Evolutionary conservation across 768 basidiomycete genomes (phyloP).

Genomic region (Russula abietina): DNA sequence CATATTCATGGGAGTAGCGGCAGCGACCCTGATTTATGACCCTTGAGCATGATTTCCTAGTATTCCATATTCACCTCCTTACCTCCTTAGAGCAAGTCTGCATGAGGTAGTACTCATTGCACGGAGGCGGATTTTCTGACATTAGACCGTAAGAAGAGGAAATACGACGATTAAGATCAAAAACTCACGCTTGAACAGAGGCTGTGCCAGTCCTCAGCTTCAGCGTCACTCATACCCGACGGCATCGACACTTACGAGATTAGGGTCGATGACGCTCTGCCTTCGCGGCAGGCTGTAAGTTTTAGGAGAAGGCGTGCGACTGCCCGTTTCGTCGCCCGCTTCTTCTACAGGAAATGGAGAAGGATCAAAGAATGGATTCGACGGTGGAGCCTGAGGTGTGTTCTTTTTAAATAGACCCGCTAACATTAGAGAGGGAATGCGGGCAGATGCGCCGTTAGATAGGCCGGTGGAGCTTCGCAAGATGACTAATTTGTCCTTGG

Average conservation of each 20-base stretch:
- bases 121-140: constrained; percentile 77
- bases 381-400: constrained; percentile 21
- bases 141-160: constrained; percentile 16
- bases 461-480: constrained; percentile 45
- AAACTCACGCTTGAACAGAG: constrained; percentile 20
- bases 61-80: constrained; percentile 10
- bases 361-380: background rate
- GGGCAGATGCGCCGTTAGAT: constrained; percentile 40
- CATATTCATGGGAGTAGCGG: constrained; percentile 82
- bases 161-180: background rate
- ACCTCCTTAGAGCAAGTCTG: constrained; percentile 66
- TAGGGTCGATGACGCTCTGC: constrained; percentile 30
- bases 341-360: constrained; percentile 10
- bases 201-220: constrained; percentile 10
- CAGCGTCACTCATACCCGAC: background rate
- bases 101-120: constrained; percentile 82
- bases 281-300: constrained; percentile 1
- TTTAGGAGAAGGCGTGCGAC: background rate
- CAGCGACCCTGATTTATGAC: constrained; percentile 39
- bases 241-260: constrained; percentile 31
- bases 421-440: constrained; percentile 48
- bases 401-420: constrained; percentile 46
- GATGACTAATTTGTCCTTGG: constrained; percentile 60
- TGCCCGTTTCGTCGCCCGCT: constrained; percentile 2
- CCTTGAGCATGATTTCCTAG: background rate